Evolutionary conservation across 202 grass and related monocot species (phyloP).

Genomic region (Hordeum pubiflorum): DNA sequence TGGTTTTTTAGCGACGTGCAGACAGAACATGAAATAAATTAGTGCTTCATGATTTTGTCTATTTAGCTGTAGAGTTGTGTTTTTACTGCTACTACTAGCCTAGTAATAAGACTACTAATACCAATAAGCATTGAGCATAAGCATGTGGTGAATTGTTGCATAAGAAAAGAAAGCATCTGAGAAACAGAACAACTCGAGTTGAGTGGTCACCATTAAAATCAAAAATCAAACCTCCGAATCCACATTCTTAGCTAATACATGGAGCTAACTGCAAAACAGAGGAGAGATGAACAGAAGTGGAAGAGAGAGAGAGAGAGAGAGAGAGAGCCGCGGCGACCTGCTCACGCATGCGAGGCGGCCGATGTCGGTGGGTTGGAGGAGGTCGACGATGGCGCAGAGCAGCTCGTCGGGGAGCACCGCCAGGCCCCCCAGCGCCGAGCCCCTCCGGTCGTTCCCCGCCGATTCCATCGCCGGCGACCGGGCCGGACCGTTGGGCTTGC

Average conservation of each 20-base stretch:
- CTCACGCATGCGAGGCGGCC: constrained; percentile 80
- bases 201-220: background rate
- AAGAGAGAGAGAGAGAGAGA: background rate
- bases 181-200: background rate
- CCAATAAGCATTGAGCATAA: background rate
- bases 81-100: background rate
- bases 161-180: background rate
- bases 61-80: background rate
- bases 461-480: constrained; percentile 31
- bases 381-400: constrained; percentile 74
- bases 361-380: constrained; percentile 72
- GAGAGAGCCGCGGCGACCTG: constrained; percentile 40
- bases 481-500: background rate
- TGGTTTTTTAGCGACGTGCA: background rate
- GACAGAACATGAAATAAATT: background rate
- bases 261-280: background rate
- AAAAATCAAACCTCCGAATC: background rate
- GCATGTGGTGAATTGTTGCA: background rate
- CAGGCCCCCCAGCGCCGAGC: constrained; percentile 69
- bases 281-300: background rate
- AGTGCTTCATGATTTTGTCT: background rate
- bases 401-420: constrained; percentile 69
- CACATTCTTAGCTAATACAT: background rate
- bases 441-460: constrained; percentile 39
- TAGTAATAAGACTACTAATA: background rate